phyloP scores from a whole-genome alignment of 768 basidiomycete species.

The Rhizopogon vulgaris region DNA sequence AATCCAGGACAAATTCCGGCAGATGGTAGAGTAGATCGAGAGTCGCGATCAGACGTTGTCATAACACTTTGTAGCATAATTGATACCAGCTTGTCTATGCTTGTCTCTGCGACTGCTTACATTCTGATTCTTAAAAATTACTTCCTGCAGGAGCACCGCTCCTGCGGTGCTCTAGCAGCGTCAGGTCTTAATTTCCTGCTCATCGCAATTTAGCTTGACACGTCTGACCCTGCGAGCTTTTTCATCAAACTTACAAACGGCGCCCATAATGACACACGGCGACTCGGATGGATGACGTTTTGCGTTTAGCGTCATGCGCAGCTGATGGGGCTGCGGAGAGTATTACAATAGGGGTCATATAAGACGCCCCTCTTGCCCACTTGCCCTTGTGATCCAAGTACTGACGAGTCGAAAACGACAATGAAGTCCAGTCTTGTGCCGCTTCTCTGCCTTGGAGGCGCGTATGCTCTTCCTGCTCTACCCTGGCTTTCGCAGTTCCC shows the following conservation, averaged over 20 bases:
- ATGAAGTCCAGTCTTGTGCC: slow-evolving; percentile 13
- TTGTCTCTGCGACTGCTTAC: not conserved
- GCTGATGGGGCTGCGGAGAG: slow-evolving; percentile 7
- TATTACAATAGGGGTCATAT: slow-evolving; percentile 4
- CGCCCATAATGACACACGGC: not conserved
- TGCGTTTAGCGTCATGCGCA: not conserved
- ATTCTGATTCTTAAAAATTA: not conserved
- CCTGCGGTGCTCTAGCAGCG: not conserved
- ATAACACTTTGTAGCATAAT: slow-evolving; percentile 13
- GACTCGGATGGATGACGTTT: not conserved
- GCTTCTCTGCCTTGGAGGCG: slow-evolving; percentile 9
- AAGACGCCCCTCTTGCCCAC: not conserved
- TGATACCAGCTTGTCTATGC: slow-evolving; percentile 11
- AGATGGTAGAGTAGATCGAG: slow-evolving; percentile 61
- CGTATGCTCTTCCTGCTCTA: slow-evolving; percentile 14
- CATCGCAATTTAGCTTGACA: too few species aligned
- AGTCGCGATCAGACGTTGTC: not conserved
- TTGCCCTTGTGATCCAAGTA: not conserved
- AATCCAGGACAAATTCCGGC: slow-evolving; percentile 90
- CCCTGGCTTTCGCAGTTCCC: slow-evolving; percentile 20
- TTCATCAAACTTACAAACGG: too few species aligned
- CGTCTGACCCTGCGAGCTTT: too few species aligned
- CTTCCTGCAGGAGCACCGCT: not conserved
- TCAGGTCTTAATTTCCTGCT: not conserved
- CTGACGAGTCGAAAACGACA: not conserved